These are phyloP conservation scores for Fraxinus sp. DNA, from an alignment of 305 asterid species.

Conservation along the genomic window DNA sequence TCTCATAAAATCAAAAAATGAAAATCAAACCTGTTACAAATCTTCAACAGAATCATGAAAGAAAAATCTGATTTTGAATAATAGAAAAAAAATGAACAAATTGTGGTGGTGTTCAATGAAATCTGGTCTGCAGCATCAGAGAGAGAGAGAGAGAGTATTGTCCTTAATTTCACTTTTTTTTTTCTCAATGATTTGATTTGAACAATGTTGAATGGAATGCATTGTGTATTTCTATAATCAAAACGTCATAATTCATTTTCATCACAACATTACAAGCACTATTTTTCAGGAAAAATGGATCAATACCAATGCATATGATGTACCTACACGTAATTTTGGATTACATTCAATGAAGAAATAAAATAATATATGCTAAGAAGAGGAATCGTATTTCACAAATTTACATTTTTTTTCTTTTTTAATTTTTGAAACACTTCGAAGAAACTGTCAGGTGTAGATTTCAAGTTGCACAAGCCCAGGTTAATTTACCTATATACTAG, in stretches of 20 bases:
- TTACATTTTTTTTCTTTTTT: neutral
- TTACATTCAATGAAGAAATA: neutral
- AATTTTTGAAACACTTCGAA: neutral
- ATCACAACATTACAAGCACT: neutral
- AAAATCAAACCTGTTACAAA: neutral
- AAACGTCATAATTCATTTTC: neutral
- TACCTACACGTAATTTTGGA: neutral
- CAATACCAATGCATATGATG: neutral
- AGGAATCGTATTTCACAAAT: constrained; percentile 8
- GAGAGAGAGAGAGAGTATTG: neutral
- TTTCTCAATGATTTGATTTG: neutral
- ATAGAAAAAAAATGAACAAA: neutral
- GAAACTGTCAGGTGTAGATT: neutral
- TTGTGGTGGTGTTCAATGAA: neutral
- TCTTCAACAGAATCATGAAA: neutral
- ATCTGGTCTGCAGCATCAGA: neutral
- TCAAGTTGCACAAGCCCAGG: neutral
- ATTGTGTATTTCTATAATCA: neutral
- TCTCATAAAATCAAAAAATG: neutral
- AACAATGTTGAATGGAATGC: neutral
- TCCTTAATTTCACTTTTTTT: neutral
- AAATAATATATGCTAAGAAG: neutral
- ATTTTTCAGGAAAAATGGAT: neutral
- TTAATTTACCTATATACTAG: constrained; percentile 30
- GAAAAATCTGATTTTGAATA: neutral